Evolutionary conservation across 345 rosid species (phyloP).

Genomic region (Citrus inodora): DNA sequence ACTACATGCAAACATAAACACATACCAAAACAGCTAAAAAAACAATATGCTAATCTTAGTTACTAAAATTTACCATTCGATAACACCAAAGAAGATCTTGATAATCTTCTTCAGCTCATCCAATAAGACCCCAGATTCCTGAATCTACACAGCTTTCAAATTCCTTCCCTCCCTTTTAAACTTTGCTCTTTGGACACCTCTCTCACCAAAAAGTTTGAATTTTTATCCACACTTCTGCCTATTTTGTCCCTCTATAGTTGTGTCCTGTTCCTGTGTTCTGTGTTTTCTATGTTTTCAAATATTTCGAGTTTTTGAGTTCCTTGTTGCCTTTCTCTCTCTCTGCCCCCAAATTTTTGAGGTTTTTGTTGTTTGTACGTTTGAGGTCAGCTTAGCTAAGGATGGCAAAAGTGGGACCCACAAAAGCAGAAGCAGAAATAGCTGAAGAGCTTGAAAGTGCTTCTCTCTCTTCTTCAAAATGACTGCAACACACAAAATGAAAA

Average conservation of each 20-base stretch:
- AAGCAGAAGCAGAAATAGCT: neutral
- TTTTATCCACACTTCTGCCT: neutral
- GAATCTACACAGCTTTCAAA: conserved; percentile 1
- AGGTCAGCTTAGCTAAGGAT: conserved; percentile 22
- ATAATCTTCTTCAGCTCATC: conserved; percentile 24
- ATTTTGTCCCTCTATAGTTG: neutral
- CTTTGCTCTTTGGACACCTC: neutral
- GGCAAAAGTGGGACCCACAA: neutral
- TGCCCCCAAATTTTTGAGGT: conserved; percentile 7
- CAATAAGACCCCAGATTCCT: conserved; percentile 13
- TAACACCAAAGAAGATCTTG: conserved; percentile 23
- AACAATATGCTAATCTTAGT: neutral
- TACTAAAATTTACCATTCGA: conserved; percentile 28
- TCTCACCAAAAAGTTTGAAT: neutral
- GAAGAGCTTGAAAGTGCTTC: neutral
- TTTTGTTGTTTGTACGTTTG: conserved; percentile 16
- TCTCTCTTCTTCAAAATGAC: neutral
- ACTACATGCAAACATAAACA: neutral
- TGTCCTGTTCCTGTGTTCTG: neutral
- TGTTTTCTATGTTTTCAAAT: neutral
- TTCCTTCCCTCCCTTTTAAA: conserved; percentile 10
- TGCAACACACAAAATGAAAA: neutral
- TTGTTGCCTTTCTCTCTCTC: neutral
- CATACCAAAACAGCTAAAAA: neutral
- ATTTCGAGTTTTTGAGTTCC: neutral